phyloP scores from a whole-genome alignment of 2,329 filamentous ascomycete genomes.

The Calcarisporium arbuscula region DNA sequence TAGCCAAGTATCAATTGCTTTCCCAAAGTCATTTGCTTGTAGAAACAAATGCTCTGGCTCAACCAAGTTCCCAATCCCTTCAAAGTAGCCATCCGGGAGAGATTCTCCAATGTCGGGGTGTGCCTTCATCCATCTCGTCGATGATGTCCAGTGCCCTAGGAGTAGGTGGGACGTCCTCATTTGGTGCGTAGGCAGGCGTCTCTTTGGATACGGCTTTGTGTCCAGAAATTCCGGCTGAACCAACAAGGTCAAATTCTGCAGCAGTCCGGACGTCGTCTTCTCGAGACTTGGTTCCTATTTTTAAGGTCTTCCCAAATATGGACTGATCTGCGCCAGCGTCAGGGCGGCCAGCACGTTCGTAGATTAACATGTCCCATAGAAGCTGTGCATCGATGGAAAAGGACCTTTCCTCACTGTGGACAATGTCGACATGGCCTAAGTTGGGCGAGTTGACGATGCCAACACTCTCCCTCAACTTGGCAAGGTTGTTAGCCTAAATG shows the following conservation, averaged over 20 bases:
- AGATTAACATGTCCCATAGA: slow-evolving; percentile 29
- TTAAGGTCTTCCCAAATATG: slow-evolving; percentile 14
- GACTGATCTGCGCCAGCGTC: slow-evolving; percentile 15
- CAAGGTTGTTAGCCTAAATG: slow-evolving; percentile 20
- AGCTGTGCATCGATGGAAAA: slow-evolving; percentile 27
- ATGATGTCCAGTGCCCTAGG: slow-evolving; percentile 3
- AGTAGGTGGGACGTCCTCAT: slow-evolving; percentile 13
- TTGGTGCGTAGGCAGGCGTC: slow-evolving; percentile 26
- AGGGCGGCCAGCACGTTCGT: slow-evolving; percentile 23
- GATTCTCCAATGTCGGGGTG: slow-evolving; percentile 5
- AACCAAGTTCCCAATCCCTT: slow-evolving; percentile 13
- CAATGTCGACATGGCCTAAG: background rate
- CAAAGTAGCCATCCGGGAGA: slow-evolving; percentile 14
- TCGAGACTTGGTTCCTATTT: slow-evolving; percentile 1
- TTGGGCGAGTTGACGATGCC: slow-evolving; percentile 4
- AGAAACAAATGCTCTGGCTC: slow-evolving; percentile 22
- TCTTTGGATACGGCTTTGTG: slow-evolving; percentile 30
- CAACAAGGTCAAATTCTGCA: slow-evolving; percentile 28
- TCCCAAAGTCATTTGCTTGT: slow-evolving; percentile 27
- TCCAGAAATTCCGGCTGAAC: slow-evolving; percentile 29
- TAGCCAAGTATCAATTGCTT: slow-evolving; percentile 28
- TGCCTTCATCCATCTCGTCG: background rate
- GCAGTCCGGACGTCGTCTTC: slow-evolving; percentile 7
- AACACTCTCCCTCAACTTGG: slow-evolving; percentile 26
- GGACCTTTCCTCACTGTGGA: slow-evolving; percentile 4